Base-by-base conservation (phyloP, 257 asterid species). In the Plantago elongata region DNA sequence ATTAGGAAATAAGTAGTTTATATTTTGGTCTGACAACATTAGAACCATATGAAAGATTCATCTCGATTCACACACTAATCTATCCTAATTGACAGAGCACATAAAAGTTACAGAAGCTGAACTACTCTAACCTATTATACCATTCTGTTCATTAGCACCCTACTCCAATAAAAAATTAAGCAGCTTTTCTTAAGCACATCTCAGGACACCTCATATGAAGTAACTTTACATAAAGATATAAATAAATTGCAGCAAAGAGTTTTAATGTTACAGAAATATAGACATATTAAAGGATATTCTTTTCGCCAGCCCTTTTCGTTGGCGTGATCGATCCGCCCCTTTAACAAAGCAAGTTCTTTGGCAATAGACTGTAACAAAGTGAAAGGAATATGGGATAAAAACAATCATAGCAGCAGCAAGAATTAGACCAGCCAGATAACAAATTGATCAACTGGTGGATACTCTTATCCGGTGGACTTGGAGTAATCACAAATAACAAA, bases 221-320 rank as follows among this genome's bases (percentile, higher is more conserved):
- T 34, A 4, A 34, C 5, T 34, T 34, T 34, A 34, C 40, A 1
- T 3, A 6, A 34, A 34, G 40, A 34, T 3, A 34, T 34, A 34
- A 34, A 34, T 46, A 15, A 48, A 57, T 57, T 43, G 13, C 65
- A 68, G 50, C 34, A n/a, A 15, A 37, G 43, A 30, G 51, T 40
- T 30, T 64, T 27, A 60, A 55, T 47, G 34, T 38, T 43, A 12
- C 22, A 34, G 40, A 62, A 48, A 65, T 60, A 51, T 42, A 69
- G 64, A 69, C 57, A 73, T 62, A 64, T 55, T 45, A 75, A 91
- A 88, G 98, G 98, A 91, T 91, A 91, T 91, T 88, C 89, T 81
- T 67, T 86, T 45, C 89, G 89, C 89, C 97, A 74, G 66, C 97
- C 98, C 69, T 88, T 91, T 66, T 88, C 96, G 70, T 83, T 88